Percentiles rank a stretch among this genome's conserved stretches.
Evolutionary conservation across 2,329 filamentous ascomycete genomes (phyloP).

Genomic region (Pestalotiopsis sp.): DNA sequence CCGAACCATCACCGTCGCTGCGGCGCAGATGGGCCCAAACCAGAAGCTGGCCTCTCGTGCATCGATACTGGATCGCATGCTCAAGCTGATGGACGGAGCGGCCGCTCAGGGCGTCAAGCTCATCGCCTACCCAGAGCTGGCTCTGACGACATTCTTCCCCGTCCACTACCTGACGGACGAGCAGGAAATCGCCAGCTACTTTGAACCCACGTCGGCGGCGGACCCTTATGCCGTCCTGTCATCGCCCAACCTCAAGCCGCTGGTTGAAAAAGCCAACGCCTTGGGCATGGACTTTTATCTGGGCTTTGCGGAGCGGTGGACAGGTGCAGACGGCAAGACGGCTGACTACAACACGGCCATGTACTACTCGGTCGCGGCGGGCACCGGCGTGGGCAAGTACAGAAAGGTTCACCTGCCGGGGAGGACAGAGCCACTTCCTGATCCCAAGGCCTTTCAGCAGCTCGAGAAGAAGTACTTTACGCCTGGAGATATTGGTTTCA

Average conservation of each 20-base stretch:
- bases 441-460: slow-evolving; percentile 52
- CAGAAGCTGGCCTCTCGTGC: slow-evolving; percentile 41
- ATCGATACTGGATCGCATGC: slow-evolving; percentile 50
- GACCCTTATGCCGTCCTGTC: slow-evolving; percentile 35
- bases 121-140: slow-evolving; percentile 57
- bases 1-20: slow-evolving; percentile 45
- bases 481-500: slow-evolving; percentile 55
- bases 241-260: slow-evolving; percentile 45
- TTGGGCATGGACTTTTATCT: slow-evolving; percentile 53
- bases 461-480: slow-evolving; percentile 59
- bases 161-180: slow-evolving; percentile 49
- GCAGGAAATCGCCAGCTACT: slow-evolving; percentile 48
- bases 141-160: slow-evolving; percentile 61
- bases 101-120: slow-evolving; percentile 46
- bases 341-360: slow-evolving; percentile 52
- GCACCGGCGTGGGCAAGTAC: slow-evolving; percentile 51
- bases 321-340: slow-evolving; percentile 36
- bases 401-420: slow-evolving; percentile 59
- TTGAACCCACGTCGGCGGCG: slow-evolving; percentile 48
- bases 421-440: slow-evolving; percentile 50
- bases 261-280: slow-evolving; percentile 51
- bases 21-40: slow-evolving; percentile 55
- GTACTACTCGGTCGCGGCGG: slow-evolving; percentile 49
- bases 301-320: slow-evolving; percentile 54
- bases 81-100: slow-evolving; percentile 50